Conservation (phyloP, 2,329 filamentous ascomycete genomes). For the Beauveria rudraprayagi region DNA sequence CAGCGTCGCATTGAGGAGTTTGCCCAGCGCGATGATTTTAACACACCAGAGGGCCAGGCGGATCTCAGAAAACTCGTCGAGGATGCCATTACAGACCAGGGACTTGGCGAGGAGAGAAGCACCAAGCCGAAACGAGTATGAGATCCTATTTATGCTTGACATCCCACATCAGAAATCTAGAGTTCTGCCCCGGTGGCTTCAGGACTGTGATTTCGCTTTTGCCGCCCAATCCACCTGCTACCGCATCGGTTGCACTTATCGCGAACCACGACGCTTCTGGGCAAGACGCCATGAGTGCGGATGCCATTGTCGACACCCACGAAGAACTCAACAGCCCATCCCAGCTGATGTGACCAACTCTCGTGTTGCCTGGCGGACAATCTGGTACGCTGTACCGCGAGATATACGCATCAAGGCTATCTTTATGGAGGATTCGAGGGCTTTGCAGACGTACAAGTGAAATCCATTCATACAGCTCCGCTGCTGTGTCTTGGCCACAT, state of each 20-base stretch:
- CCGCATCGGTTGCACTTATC: slow-evolving; percentile 44
- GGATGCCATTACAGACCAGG: slow-evolving; percentile 66
- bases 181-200: slow-evolving; percentile 38
- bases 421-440: slow-evolving; percentile 48
- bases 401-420: slow-evolving; percentile 60
- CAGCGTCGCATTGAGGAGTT: slow-evolving; percentile 81
- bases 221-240: slow-evolving; percentile 34
- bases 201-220: slow-evolving; percentile 46
- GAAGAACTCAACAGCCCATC: slow-evolving; percentile 46
- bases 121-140: slow-evolving; percentile 54
- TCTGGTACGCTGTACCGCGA: slow-evolving; percentile 57
- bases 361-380: slow-evolving; percentile 19
- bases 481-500: slow-evolving; percentile 51
- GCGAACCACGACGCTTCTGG: slow-evolving; percentile 47
- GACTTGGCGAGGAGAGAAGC: slow-evolving; percentile 54
- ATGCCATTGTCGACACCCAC: slow-evolving; percentile 43
- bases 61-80: slow-evolving; percentile 71
- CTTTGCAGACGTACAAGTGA: slow-evolving; percentile 59
- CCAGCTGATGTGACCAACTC: slow-evolving; percentile 48
- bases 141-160: slow-evolving; percentile 32
- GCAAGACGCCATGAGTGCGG: slow-evolving; percentile 34
- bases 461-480: slow-evolving; percentile 66
- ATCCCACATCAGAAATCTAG: slow-evolving; percentile 56
- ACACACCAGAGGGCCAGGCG: slow-evolving; percentile 70
- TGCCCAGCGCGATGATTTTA: slow-evolving; percentile 74